Evolutionary conservation across 2,329 filamentous ascomycete species (phyloP).

Genomic region (Graphilbum fragrans): DNA sequence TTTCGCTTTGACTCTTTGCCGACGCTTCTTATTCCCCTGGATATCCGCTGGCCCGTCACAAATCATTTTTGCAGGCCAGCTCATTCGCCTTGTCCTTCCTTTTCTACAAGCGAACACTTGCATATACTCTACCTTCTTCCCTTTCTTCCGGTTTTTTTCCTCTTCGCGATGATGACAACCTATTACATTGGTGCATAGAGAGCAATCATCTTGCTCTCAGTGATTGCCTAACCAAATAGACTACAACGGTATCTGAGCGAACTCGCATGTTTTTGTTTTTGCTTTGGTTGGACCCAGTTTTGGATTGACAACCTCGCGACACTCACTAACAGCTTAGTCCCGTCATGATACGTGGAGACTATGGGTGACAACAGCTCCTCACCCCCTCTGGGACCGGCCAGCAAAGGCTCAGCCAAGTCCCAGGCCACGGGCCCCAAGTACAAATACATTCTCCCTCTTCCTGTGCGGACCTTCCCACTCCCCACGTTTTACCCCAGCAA

Average conservation of each 20-base stretch:
- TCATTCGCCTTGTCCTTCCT: background rate
- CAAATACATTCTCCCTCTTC: conserved; percentile 69
- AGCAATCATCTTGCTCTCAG: conserved; percentile 45
- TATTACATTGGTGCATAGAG: conserved; percentile 42
- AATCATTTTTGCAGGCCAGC: background rate
- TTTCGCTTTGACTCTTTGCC: background rate
- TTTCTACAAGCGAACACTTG: no score
- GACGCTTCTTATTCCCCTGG: background rate
- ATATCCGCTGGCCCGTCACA: no score
- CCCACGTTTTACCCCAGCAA: conserved; percentile 87
- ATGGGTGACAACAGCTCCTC: conserved; percentile 20
- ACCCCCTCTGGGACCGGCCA: conserved; percentile 5
- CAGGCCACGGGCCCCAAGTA: conserved; percentile 20
- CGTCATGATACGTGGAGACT: conserved; percentile 12
- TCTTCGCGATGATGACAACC: conserved; percentile 51
- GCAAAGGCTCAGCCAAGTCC: conserved; percentile 20
- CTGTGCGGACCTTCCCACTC: conserved; percentile 70
- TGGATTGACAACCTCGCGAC: background rate
- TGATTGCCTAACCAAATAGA: conserved; percentile 61
- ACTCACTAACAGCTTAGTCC: conserved; percentile 4
- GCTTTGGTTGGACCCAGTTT: background rate
- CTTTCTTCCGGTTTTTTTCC: background rate
- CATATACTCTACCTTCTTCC: no score
- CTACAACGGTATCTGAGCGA: conserved; percentile 97
- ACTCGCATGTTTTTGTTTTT: conserved; percentile 7